Conservation (phyloP, 2,329 filamentous ascomycete species). For the Fusarium staphyleae region DNA sequence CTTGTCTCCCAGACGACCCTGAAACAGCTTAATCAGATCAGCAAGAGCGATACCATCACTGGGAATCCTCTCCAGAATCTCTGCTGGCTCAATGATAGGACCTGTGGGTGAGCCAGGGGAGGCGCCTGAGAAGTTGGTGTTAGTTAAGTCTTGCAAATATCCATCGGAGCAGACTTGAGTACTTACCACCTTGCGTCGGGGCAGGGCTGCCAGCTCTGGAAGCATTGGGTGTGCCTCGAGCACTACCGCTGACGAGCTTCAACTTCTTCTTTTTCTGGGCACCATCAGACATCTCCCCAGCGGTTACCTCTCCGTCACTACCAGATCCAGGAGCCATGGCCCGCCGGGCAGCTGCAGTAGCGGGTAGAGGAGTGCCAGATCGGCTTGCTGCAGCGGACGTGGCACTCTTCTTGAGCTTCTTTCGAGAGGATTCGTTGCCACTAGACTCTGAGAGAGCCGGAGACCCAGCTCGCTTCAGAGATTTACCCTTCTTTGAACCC, state of each 20-base stretch:
- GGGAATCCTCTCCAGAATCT: conserved; percentile 63
- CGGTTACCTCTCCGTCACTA: conserved; percentile 77
- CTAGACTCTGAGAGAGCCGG: conserved; percentile 90
- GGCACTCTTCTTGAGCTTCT: conserved; percentile 73
- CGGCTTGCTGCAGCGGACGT: conserved; percentile 59
- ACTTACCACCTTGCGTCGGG: conserved; percentile 51
- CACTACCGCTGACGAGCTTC: conserved; percentile 58
- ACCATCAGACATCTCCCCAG: conserved; percentile 70
- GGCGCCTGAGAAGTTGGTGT: conserved; percentile 34
- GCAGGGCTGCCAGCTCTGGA: conserved; percentile 70
- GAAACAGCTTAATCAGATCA: conserved; percentile 62
- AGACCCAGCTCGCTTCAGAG: conserved; percentile 83
- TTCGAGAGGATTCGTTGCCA: conserved; percentile 87
- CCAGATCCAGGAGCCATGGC: conserved; percentile 62
- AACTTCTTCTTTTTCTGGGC: conserved; percentile 62
- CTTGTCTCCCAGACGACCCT: conserved; percentile 59
- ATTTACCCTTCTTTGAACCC: conserved; percentile 61
- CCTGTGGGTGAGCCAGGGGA: conserved; percentile 47
- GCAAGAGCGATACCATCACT: conserved; percentile 62
- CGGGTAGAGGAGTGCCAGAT: conserved; percentile 61
- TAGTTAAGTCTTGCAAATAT: conserved; percentile 6
- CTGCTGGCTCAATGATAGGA: conserved; percentile 55
- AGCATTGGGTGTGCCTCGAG: conserved; percentile 61
- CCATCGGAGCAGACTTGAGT: neutral
- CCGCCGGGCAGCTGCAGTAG: conserved; percentile 49